phyloP scores from a whole-genome alignment of 371 early-diverging fungal genomes.

The Rhizopus stolonifer region DNA sequence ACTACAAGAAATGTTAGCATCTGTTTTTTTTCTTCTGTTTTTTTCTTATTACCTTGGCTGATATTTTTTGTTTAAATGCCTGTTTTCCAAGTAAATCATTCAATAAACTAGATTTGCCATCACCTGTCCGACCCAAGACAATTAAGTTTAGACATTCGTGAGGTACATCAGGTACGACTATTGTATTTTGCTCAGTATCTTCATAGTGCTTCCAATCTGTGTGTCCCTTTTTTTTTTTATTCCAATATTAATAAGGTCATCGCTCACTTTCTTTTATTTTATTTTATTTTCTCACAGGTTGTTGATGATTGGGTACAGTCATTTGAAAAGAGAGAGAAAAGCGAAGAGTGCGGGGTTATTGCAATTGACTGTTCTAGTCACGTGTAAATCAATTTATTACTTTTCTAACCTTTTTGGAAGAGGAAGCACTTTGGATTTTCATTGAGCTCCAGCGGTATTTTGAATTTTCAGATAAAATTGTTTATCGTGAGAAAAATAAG shows the following conservation, averaged over 20 bases:
- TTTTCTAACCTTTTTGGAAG: no score
- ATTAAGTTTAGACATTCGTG: slow-evolving; percentile 20
- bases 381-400: no score
- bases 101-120: slow-evolving; percentile 48
- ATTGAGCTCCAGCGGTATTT: no score
- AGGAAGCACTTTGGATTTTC: no score
- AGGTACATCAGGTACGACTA: neutral
- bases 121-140: slow-evolving; percentile 47
- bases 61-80: slow-evolving; percentile 40
- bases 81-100: slow-evolving; percentile 40
- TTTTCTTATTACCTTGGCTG: slow-evolving; percentile 28
- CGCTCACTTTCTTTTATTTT: no score
- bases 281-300: neutral
- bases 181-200: neutral
- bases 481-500: no score
- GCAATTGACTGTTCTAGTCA: no score
- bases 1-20: slow-evolving; percentile 19
- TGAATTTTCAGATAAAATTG: no score
- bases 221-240: neutral
- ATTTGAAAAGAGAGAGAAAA: no score
- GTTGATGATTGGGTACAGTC: no score
- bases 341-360: neutral
- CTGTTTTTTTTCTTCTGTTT: slow-evolving; percentile 2
- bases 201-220: neutral
- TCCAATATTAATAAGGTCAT: no score